phyloP scores from a whole-genome alignment of 257 asterid species.

The Solanum clarkiae region DNA sequence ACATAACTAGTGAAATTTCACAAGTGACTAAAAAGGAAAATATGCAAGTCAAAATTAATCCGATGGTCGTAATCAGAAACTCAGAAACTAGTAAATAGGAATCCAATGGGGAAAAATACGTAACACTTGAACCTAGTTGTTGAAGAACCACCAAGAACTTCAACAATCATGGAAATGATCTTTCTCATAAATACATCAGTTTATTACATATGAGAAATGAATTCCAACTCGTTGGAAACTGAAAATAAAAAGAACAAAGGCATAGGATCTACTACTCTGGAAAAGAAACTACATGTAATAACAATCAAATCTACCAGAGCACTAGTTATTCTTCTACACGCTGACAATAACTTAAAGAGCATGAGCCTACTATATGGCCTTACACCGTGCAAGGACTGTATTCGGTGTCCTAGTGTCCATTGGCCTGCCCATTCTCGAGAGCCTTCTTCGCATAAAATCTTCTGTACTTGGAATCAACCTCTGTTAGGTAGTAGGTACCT shows the following conservation, averaged over 20 bases:
- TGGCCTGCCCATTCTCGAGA: slow-evolving; percentile 41
- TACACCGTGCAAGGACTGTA: neutral
- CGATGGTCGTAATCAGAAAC: neutral
- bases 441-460: slow-evolving; percentile 76
- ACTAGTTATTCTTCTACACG: slow-evolving; percentile 17
- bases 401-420: slow-evolving; percentile 50
- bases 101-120: neutral
- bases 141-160: neutral
- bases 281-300: neutral
- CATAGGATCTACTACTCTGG: neutral
- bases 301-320: neutral
- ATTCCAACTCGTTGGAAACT: neutral
- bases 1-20: no score
- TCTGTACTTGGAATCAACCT: slow-evolving; percentile 84
- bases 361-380: slow-evolving; percentile 9
- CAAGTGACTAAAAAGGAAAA: neutral
- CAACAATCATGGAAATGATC: neutral
- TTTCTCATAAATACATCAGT: neutral
- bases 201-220: neutral
- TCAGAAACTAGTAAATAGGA: neutral
- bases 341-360: slow-evolving; percentile 12
- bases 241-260: neutral
- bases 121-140: neutral
- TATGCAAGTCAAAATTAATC: neutral
- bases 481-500: slow-evolving; percentile 82